Evolutionary conservation across 331 rosid genomes (phyloP).

Genomic region (Acacia pycnantha): DNA sequence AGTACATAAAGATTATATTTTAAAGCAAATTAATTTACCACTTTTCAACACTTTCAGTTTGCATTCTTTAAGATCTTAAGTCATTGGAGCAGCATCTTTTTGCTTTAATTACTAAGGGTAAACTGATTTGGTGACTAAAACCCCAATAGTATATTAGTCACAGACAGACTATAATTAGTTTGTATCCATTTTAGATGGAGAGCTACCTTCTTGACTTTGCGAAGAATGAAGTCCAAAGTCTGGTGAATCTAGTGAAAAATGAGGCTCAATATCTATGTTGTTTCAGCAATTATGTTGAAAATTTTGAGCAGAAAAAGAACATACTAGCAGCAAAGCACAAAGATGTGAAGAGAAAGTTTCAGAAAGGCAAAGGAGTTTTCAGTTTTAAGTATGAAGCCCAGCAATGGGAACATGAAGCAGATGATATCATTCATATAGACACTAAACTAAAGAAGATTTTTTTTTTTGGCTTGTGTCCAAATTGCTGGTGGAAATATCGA

Average conservation of each 20-base stretch:
- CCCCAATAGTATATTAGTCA: too few species aligned
- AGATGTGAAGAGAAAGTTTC: background rate
- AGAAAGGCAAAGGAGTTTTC: background rate
- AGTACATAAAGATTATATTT: too few species aligned
- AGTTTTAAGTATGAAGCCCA: background rate
- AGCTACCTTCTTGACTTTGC: background rate
- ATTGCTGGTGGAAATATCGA: background rate
- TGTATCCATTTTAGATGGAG: background rate
- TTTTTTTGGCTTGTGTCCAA: background rate
- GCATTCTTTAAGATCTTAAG: too few species aligned
- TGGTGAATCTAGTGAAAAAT: background rate
- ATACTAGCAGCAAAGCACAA: background rate
- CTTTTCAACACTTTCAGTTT: too few species aligned
- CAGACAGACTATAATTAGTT: background rate
- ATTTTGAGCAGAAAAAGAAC: background rate
- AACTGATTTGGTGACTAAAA: too few species aligned
- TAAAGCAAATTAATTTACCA: too few species aligned
- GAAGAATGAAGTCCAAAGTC: background rate
- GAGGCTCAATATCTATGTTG: background rate
- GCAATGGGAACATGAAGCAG: background rate
- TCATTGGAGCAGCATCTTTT: background rate
- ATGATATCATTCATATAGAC: background rate
- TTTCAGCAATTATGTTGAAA: background rate
- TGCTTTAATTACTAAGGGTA: too few species aligned
- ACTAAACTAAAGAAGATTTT: background rate